phyloP scores from a whole-genome alignment of 208 protist species.

The Vickermania ingenoplastis region DNA sequence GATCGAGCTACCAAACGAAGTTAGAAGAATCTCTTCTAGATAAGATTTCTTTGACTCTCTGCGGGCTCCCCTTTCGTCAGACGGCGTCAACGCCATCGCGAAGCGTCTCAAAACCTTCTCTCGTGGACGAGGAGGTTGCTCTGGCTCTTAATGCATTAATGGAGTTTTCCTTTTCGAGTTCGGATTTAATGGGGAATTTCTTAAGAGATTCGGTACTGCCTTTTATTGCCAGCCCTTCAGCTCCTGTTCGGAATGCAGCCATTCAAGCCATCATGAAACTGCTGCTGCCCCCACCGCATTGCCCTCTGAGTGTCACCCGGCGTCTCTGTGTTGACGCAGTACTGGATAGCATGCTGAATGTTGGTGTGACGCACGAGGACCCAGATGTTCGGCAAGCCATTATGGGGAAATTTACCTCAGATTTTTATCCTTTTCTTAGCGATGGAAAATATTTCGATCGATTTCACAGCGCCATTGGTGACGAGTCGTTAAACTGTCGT shows the following conservation, averaged over 20 bases:
- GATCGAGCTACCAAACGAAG: conserved; percentile 40
- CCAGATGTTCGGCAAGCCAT: conserved; percentile 54
- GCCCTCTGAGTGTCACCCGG: conserved; percentile 65
- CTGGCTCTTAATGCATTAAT: conserved; percentile 77
- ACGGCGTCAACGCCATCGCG: conserved; percentile 8
- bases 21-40: conserved; percentile 77
- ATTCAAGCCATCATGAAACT: conserved; percentile 74
- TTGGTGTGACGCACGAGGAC: conserved; percentile 66
- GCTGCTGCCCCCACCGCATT: conserved; percentile 64
- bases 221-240: conserved; percentile 67
- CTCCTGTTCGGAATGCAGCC: conserved; percentile 63
- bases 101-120: not conserved
- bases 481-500: conserved; percentile 72
- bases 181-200: conserved; percentile 84
- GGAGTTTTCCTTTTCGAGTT: conserved; percentile 84
- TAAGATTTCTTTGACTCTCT: conserved; percentile 86
- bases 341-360: conserved; percentile 70
- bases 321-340: conserved; percentile 82
- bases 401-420: conserved; percentile 56
- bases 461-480: conserved; percentile 68
- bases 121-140: conserved; percentile 10
- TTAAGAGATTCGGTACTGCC: conserved; percentile 79
- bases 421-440: conserved; percentile 82
- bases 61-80: conserved; percentile 74
- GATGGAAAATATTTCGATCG: conserved; percentile 72